These are phyloP conservation scores for Eutrema heterophyllum DNA, from an alignment of 345 rosid species.

Conservation along the genomic window DNA sequence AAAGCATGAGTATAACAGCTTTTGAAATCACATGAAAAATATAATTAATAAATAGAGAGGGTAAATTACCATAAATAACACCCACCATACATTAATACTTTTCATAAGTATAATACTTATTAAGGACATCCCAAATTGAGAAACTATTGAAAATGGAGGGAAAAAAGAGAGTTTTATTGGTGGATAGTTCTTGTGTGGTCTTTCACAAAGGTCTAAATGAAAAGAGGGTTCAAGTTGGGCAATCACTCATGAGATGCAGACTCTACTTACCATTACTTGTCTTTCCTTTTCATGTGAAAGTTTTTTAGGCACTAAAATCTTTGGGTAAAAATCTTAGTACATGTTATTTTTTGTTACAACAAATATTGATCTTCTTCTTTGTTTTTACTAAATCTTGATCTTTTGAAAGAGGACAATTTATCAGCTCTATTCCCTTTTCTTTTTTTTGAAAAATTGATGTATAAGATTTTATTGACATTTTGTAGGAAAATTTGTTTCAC, in stretches of 20 bases:
- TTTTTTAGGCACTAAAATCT: constrained; percentile 26
- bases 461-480: background rate
- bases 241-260: constrained; percentile 35
- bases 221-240: constrained; percentile 33
- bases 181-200: constrained; percentile 30
- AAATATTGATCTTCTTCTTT: constrained; percentile 2
- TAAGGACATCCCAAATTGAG: constrained; percentile 24
- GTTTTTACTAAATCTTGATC: constrained; percentile 19
- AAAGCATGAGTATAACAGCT: constrained; percentile 10
- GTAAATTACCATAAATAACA: constrained; percentile 27
- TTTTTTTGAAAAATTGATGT: background rate
- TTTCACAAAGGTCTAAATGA: constrained; percentile 31
- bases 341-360: background rate
- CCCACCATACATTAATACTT: constrained; percentile 22
- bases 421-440: background rate
- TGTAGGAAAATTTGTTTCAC: constrained; percentile 8
- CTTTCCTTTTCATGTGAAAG: constrained; percentile 35
- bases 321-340: constrained; percentile 13
- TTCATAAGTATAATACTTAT: constrained; percentile 19
- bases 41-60: background rate
- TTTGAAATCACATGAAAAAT: constrained; percentile 18
- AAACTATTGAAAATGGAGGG: constrained; percentile 1
- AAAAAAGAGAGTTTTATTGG: background rate
- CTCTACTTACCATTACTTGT: constrained; percentile 36
- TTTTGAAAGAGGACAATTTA: constrained; percentile 12